A percentile compares a stretch with the other conserved stretches of the same genome.
These are phyloP conservation scores for Geranomyces variabilis DNA, from an alignment of 192 early-diverging fungal species.

Conservation along the genomic window DNA sequence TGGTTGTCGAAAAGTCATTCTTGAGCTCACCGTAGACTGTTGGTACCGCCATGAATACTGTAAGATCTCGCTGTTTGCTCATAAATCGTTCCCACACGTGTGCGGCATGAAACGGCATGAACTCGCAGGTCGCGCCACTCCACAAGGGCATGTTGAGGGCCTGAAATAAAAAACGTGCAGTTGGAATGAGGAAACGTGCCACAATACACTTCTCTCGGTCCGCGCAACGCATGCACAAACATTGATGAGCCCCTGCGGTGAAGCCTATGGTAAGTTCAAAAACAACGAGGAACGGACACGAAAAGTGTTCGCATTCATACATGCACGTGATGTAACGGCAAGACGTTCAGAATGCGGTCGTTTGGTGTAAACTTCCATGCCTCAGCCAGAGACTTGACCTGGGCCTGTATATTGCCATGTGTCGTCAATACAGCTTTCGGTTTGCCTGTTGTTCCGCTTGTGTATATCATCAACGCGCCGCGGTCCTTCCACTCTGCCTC, in stretches of 20 bases:
- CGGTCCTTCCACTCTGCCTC: neutral
- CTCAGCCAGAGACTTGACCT: slow-evolving; percentile 63
- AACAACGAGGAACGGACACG: too few species aligned
- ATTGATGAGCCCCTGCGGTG: slow-evolving; percentile 11
- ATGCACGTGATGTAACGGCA: slow-evolving; percentile 88
- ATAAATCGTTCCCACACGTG: slow-evolving; percentile 70
- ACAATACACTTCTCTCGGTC: neutral
- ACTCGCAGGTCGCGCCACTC: slow-evolving; percentile 76
- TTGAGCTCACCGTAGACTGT: slow-evolving; percentile 71
- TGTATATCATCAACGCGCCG: neutral
- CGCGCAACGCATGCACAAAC: neutral
- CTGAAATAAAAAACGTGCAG: slow-evolving; percentile 44
- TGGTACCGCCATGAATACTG: slow-evolving; percentile 88
- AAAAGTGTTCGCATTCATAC: slow-evolving; percentile 19
- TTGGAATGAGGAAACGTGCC: too few species aligned
- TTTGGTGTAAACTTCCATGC: slow-evolving; percentile 71
- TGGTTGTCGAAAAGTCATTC: neutral
- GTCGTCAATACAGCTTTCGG: slow-evolving; percentile 89
- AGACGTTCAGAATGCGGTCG: slow-evolving; percentile 76
- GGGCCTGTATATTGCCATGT: slow-evolving; percentile 64
- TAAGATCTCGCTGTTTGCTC: slow-evolving; percentile 54
- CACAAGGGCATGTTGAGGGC: slow-evolving; percentile 71
- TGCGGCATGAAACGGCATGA: slow-evolving; percentile 70
- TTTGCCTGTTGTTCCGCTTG: slow-evolving; percentile 43
- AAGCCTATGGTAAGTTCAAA: neutral